Evolutionary conservation across 805 yeast genomes (phyloP), one percentile per base, ranked within the genome.

Genomic region (Spathaspora arborariae): DNA sequence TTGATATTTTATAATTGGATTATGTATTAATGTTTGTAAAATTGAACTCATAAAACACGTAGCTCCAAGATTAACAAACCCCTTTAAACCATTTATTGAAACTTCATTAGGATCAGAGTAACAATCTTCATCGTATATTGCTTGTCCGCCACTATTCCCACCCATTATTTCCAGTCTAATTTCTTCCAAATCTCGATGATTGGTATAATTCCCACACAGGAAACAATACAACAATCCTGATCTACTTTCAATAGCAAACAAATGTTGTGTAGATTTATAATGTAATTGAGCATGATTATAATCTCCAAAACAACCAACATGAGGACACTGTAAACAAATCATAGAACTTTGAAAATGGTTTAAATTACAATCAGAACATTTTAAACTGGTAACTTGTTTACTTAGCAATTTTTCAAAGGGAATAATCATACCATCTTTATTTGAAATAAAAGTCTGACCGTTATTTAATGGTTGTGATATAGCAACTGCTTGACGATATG

Each of bases 11-110:
- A 94, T 78, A 48, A 88, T 74, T 5, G 99, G 98, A 59, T 94
- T 94, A 63, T 94, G 99, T 38, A 94, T 72, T 44, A 92, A 67
- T 0, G 95, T 81, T 68, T 94, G 99, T 36, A 94, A 66, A n/a
- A 91, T 81, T 33, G 92, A 85, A 55, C 96, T 87, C 88, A 94
- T 92, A 68, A 89, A 94, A 69, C 99, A 94, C 0, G 99, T 94
- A 0, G 99, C 87, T 0, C 99, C 99, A 83, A 92, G 81, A 63
- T 92, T 92, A 44, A 89, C 83, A 55, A 94, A 80, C 2, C 99
- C 99, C 44, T 86, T 78, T 18, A 94, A 69, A 0, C 97, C 98
- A n/a, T 82, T 77, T 5, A 80, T 72, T 1, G 91, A 85, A 44
- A 76, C 76, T 55, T 59, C 65, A 18, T 70, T 62, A 30, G 88